Base-by-base conservation (phyloP, 768 basidiomycete species). In the Ramaria sp. region DNA sequence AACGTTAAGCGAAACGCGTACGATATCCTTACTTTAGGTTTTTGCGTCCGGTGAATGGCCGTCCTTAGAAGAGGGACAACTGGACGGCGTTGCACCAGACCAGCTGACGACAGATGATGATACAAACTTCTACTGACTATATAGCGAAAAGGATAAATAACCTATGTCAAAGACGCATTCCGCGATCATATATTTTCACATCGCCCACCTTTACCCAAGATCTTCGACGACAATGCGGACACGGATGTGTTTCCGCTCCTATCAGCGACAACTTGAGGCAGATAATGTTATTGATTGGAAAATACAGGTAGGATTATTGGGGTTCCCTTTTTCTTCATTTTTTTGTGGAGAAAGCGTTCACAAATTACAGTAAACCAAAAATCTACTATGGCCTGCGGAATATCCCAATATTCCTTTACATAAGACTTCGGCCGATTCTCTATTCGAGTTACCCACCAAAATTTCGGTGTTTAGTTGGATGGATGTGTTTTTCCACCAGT, bases 31-130 rank as follows among this genome's bases (percentile, higher is more conserved):
- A 9, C 88, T 91, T 1, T 89, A 96, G 1, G 88, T 93, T 38
- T 81, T 84, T 3, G 66, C 67, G 48, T 70, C 78, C 34, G 86
- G 83, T 50, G 73, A 78, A 28, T 55, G 63, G 56, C 78, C 80
- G 25, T 52, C 39, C 5, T 55, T 58, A 2, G 53, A 56, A 50
- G 73, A 75, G 58, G 76, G 75, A 20, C 49, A 52, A 12, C 79
- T 85, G 59, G 79, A 80, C 20, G 81, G 81, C 13, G 77, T 91
- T 18, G 79, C 86, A 41, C 94, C 96, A 0, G 82, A 88, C 8
- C 72, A 98, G 34, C 67, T 98, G 16, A 98, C 98, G 67, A 94
- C 93, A 13, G 95, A 97, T 62, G 98, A 98, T 67, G 89, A 98
- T 65, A 96, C 95, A 58, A 99, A 99, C 74, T 95, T 85, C 66